Evolutionary conservation across 768 basidiomycete species (phyloP).

Genomic region (Zangia roseola): DNA sequence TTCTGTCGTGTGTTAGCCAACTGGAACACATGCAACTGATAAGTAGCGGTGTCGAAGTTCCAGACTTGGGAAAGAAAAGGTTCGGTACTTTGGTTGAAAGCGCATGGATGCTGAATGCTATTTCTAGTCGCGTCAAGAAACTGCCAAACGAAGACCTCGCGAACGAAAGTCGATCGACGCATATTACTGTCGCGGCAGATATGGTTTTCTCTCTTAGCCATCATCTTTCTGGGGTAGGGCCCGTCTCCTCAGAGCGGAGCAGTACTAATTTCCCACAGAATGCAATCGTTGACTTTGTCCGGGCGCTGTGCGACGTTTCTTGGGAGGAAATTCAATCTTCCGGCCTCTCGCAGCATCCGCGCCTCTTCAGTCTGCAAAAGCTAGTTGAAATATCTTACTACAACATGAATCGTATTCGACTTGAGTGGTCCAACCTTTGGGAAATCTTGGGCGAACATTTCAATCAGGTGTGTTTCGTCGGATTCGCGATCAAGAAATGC

Average conservation of each 20-base stretch:
- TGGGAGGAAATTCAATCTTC: slow-evolving; percentile 99
- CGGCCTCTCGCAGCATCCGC: slow-evolving; percentile 88
- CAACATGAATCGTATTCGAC: slow-evolving; percentile 96
- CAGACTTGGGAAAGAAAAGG: slow-evolving; percentile 80
- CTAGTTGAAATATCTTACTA: slow-evolving; percentile 99
- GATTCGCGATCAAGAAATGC: background rate
- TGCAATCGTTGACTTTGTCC: slow-evolving; percentile 97
- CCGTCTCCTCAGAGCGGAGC: background rate
- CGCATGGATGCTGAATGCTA: slow-evolving; percentile 5
- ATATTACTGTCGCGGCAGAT: slow-evolving; percentile 97
- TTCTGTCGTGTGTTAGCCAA: slow-evolving; percentile 95
- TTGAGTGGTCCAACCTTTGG: slow-evolving; percentile 99
- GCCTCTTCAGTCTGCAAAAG: slow-evolving; percentile 96
- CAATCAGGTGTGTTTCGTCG: slow-evolving; percentile 68
- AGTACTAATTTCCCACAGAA: slow-evolving; percentile 48
- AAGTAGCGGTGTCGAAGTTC: slow-evolving; percentile 82
- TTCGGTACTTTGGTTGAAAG: slow-evolving; percentile 36
- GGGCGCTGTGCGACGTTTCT: slow-evolving; percentile 92
- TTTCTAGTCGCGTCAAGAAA: slow-evolving; percentile 47
- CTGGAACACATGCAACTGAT: slow-evolving; percentile 98
- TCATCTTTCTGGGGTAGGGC: slow-evolving; percentile 88
- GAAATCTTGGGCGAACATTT: slow-evolving; percentile 98
- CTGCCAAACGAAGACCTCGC: slow-evolving; percentile 90
- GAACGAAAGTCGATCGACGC: slow-evolving; percentile 94
- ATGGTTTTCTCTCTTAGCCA: slow-evolving; percentile 99